These are phyloP conservation scores for Sugiyamaella smithiae DNA, from an alignment of 805 yeast species.

Conservation along the genomic window DNA sequence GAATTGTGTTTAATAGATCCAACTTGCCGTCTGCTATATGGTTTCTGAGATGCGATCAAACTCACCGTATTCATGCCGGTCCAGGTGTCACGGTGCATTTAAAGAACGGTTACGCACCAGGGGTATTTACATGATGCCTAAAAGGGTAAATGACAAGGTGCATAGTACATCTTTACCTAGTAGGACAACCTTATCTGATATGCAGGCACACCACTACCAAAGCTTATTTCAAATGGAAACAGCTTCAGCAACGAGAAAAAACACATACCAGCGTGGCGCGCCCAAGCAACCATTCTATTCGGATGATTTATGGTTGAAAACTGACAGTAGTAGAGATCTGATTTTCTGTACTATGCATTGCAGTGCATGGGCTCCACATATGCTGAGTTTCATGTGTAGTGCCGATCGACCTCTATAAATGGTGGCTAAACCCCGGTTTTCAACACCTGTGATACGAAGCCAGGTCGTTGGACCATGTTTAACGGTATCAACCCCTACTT, in stretches of 20 bases:
- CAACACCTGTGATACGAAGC: too few relatives aligned
- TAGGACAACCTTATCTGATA: constrained; percentile 2
- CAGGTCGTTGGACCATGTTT: constrained; percentile 5
- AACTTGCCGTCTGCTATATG: too few relatives aligned
- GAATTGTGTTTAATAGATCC: too few relatives aligned
- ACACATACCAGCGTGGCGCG: too few relatives aligned
- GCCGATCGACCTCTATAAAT: background rate
- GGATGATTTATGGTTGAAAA: too few relatives aligned
- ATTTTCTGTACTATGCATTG: background rate
- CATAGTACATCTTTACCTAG: background rate
- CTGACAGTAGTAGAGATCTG: too few relatives aligned
- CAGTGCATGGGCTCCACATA: background rate
- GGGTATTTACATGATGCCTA: constrained; percentile 1
- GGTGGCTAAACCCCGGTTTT: background rate
- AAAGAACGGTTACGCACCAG: constrained; percentile 1
- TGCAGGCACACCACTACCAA: constrained; percentile 3
- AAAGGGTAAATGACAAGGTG: constrained; percentile 1
- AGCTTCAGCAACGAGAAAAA: too few relatives aligned
- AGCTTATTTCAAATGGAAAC: too few relatives aligned
- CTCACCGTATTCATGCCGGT: too few relatives aligned
- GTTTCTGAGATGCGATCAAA: too few relatives aligned
- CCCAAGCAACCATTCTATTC: too few relatives aligned
- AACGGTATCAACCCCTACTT: constrained; percentile 3
- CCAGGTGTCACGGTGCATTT: too few relatives aligned
- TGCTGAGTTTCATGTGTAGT: background rate